phyloP scores from a whole-genome alignment of 257 asterid species.

The Echites panduratus region DNA sequence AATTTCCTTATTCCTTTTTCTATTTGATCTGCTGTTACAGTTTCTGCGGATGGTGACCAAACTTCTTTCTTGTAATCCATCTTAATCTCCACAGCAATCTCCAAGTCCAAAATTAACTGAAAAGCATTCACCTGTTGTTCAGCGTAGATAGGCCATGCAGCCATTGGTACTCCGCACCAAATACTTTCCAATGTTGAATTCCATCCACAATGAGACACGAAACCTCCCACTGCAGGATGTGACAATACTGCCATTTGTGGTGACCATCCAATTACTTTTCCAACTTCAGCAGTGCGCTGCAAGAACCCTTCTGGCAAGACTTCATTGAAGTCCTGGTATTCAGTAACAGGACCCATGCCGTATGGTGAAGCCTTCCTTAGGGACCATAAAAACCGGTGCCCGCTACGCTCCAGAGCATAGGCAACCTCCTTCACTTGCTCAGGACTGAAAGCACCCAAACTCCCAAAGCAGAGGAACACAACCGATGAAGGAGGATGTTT shows the following conservation, averaged over 20 bases:
- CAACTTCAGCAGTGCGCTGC: conserved; percentile 27
- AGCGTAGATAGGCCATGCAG: conserved; percentile 53
- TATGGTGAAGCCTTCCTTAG: conserved; percentile 9
- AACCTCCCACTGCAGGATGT: conserved; percentile 46
- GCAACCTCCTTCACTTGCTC: conserved; percentile 18
- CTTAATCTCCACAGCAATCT: conserved; percentile 37
- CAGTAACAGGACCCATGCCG: neutral
- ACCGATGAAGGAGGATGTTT: conserved; percentile 10
- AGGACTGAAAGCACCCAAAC: conserved; percentile 3
- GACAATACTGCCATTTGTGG: conserved; percentile 44
- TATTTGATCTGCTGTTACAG: conserved; percentile 26
- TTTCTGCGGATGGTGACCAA: neutral
- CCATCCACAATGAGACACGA: conserved; percentile 73
- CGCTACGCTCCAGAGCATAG: neutral
- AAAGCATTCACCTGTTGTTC: conserved; percentile 65
- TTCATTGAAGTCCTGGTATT: conserved; percentile 15
- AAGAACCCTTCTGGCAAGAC: conserved; percentile 51
- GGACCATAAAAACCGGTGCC: conserved; percentile 16
- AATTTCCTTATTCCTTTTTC: conserved; percentile 36
- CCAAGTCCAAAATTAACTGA: conserved; percentile 51
- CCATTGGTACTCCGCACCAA: conserved; percentile 57
- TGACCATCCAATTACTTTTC: conserved; percentile 56
- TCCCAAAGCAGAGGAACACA: conserved; percentile 17
- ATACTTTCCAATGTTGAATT: conserved; percentile 56
- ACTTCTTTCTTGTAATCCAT: conserved; percentile 32